phyloP scores from a whole-genome alignment of 139 green algal species.

The Dunaliella primolecta region DNA sequence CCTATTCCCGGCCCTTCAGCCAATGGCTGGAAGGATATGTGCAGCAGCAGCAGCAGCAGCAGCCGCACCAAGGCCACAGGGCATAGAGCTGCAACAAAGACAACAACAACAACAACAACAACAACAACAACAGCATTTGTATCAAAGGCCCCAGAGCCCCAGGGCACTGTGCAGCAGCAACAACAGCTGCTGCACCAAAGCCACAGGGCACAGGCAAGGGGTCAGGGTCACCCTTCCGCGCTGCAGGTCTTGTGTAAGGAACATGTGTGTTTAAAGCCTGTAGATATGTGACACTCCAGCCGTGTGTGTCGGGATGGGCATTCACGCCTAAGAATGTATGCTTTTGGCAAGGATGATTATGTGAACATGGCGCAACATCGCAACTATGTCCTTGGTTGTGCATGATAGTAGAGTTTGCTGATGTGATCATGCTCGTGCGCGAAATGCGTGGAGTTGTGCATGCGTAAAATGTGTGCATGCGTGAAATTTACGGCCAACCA shows the following conservation, averaged over 20 bases:
- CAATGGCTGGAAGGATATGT: background rate
- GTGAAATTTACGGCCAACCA: too few species aligned
- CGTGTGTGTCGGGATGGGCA: background rate
- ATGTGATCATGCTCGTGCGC: too few species aligned
- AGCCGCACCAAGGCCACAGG: too few species aligned
- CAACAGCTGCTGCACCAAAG: background rate
- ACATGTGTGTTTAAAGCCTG: background rate
- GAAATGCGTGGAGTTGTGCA: too few species aligned
- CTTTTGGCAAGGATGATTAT: too few species aligned
- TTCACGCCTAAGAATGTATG: background rate
- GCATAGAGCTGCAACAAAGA: background rate
- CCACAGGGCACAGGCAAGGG: background rate
- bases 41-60: background rate
- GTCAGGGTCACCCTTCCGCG: background rate
- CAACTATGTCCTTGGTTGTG: too few species aligned
- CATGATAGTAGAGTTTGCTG: too few species aligned
- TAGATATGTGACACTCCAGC: background rate
- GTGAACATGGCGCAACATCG: too few species aligned
- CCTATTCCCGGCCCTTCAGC: background rate
- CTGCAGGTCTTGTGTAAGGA: background rate
- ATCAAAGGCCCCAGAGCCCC: background rate
- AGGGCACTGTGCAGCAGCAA: background rate
- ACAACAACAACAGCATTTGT: background rate
- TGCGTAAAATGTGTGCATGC: too few species aligned
- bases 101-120: background rate